Evolutionary conservation across 192 early-diverging fungal genomes (phyloP), one percentile per base, ranked within the genome.

Genomic region (Backusella australiensis): DNA sequence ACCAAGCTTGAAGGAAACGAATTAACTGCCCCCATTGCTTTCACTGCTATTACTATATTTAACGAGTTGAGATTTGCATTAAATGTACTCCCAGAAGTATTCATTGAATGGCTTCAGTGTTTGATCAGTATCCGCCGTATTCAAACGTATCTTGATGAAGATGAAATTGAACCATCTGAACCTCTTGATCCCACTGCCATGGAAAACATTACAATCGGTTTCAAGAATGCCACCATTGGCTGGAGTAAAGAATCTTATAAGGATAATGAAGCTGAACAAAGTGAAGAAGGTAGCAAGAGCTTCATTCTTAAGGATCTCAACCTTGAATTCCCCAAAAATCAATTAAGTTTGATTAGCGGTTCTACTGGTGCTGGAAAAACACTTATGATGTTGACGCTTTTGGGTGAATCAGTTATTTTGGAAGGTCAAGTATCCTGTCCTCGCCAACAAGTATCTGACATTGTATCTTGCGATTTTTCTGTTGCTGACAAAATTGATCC

Each of bases 291-390:
- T 80, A 89, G 90, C 74, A 81, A n/a, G 9, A 78, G 77, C 4
- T 90, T 90, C 66, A 78, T 78, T n/a, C 71, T 90, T 14, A 87
- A 81, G 38, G 75, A 84, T 49, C 68, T 87, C 6, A 82, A 81
- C 29, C 46, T 88, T 39, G 77, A 82, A n/a, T 87, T 90, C 66
- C 89, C 89, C 29, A 56, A 82, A 23, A 79, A 78, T 41, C 75
- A 90, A 67, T 71, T 90, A 4, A 85, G 83, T 52, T 52, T 90
- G 23, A 72, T 90, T 35, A 88, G 86, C 39, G 97, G 97, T 21
- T 73, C 93, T 7, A 97, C 96, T 8, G 96, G 94, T 7, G 86
- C 92, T 5, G 98, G 98, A 49, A 99, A 99, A 81, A 91, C 92
- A 1, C 88, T 92, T 21, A 74, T 99, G 34, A 77, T 97, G 41